Conservation (phyloP, 1,284 basidiomycete genomes). For the Pseudozyma sp. region DNA sequence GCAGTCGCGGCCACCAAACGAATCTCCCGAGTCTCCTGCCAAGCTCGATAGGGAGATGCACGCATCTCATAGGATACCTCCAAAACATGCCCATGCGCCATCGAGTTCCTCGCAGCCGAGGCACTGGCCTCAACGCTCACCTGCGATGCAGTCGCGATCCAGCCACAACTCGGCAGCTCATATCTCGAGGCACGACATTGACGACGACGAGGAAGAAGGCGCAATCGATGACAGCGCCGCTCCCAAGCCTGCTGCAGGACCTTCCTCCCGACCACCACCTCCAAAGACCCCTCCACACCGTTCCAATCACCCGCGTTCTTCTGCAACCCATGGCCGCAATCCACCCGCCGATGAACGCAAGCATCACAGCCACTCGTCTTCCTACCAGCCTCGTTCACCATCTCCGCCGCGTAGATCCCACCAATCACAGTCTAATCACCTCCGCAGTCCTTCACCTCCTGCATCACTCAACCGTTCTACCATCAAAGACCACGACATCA, state of each 20-base stretch:
- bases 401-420: conserved; percentile 8
- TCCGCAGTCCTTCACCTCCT: conserved; percentile 31
- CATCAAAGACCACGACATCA: conserved; percentile 5
- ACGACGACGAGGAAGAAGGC: conserved; percentile 51
- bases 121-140: conserved; percentile 1
- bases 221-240: conserved; percentile 25
- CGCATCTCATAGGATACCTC: not conserved
- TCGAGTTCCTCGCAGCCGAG: not conserved
- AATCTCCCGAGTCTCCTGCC: conserved; percentile 2
- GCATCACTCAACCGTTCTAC: conserved; percentile 5
- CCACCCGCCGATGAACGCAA: not conserved
- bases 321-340: conserved; percentile 4
- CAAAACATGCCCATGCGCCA: not conserved
- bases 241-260: not conserved
- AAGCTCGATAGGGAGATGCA: conserved; percentile 21
- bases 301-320: conserved; percentile 1
- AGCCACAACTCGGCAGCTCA: conserved; percentile 6
- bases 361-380: conserved; percentile 1
- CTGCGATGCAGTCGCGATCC: not conserved
- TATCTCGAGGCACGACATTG: conserved; percentile 4
- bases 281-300: conserved; percentile 30
- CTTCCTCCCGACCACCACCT: conserved; percentile 14
- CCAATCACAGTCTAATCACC: conserved; percentile 5
- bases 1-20: not conserved
- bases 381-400: conserved; percentile 28